These are phyloP conservation scores for Tricholoma sp. DNA, from an alignment of 768 basidiomycete species.

Conservation along the genomic window DNA sequence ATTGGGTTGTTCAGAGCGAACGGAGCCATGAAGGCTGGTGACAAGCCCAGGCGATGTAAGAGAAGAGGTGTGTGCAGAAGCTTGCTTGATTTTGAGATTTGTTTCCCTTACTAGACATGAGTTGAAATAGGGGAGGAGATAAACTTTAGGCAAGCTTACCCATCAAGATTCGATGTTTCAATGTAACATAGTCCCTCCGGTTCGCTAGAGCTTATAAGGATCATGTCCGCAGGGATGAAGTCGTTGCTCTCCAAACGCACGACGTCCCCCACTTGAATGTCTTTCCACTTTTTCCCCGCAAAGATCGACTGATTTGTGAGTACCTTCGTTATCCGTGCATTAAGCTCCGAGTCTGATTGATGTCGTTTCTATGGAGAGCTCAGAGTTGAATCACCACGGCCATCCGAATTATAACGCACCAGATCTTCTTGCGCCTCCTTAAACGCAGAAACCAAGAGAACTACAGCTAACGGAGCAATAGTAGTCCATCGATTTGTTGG, in stretches of 20 bases:
- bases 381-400: background rate
- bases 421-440: conserved; percentile 96
- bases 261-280: conserved; percentile 87
- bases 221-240: conserved; percentile 93
- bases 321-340: conserved; percentile 75
- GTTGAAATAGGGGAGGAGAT: background rate
- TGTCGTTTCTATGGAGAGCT: conserved; percentile 75
- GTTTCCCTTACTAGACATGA: conserved; percentile 62
- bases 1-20: conserved; percentile 96
- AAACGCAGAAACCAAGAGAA: conserved; percentile 88
- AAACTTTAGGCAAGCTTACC: conserved; percentile 42
- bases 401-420: conserved; percentile 38
- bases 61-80: conserved; percentile 71
- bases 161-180: conserved; percentile 96
- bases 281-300: conserved; percentile 76
- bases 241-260: conserved; percentile 88
- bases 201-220: conserved; percentile 85
- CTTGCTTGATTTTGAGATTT: conserved; percentile 98
- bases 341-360: conserved; percentile 89
- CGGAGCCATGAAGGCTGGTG: conserved; percentile 66
- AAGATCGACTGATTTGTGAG: conserved; percentile 63
- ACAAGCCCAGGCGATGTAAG: conserved; percentile 78
- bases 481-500: conserved; percentile 96
- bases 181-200: conserved; percentile 98
- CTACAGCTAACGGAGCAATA: conserved; percentile 82